phyloP scores from a whole-genome alignment of 2,329 filamentous ascomycete genomes.

The Diplodia seriata region DNA sequence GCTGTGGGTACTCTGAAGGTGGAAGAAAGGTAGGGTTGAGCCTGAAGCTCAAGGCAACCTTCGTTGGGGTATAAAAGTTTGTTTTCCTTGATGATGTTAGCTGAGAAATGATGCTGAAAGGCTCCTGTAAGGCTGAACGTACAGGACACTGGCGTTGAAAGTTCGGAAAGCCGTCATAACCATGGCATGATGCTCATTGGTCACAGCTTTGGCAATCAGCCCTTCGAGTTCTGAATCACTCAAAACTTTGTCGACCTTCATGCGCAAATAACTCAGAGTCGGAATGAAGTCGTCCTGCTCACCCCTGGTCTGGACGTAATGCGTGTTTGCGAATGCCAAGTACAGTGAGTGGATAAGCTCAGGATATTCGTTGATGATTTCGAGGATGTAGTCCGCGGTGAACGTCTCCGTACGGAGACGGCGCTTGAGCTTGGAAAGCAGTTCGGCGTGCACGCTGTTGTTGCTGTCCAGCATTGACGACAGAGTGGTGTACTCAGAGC shows the following conservation, averaged over 20 bases:
- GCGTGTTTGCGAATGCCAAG: slow-evolving; percentile 86
- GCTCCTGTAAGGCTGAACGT: not conserved
- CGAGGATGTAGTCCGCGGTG: slow-evolving; percentile 95
- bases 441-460: slow-evolving; percentile 84
- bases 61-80: slow-evolving; percentile 97
- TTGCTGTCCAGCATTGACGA: slow-evolving; percentile 78
- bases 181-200: slow-evolving; percentile 95
- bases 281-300: slow-evolving; percentile 73
- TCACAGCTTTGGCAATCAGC: slow-evolving; percentile 49
- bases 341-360: slow-evolving; percentile 87
- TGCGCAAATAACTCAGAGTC: slow-evolving; percentile 70
- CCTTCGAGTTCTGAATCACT: slow-evolving; percentile 48
- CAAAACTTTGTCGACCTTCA: slow-evolving; percentile 68
- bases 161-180: slow-evolving; percentile 96
- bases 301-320: slow-evolving; percentile 73
- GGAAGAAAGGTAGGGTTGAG: slow-evolving; percentile 89
- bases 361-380: slow-evolving; percentile 93
- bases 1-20: slow-evolving; percentile 88
- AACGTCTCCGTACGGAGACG: slow-evolving; percentile 95
- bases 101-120: not conserved
- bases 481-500: slow-evolving; percentile 87
- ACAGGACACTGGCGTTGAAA: slow-evolving; percentile 87
- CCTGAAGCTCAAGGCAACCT: slow-evolving; percentile 96
- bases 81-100: slow-evolving; percentile 68
- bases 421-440: slow-evolving; percentile 93